Evolutionary conservation across 768 basidiomycete genomes (phyloP).

Genomic region (Russula vinacea): DNA sequence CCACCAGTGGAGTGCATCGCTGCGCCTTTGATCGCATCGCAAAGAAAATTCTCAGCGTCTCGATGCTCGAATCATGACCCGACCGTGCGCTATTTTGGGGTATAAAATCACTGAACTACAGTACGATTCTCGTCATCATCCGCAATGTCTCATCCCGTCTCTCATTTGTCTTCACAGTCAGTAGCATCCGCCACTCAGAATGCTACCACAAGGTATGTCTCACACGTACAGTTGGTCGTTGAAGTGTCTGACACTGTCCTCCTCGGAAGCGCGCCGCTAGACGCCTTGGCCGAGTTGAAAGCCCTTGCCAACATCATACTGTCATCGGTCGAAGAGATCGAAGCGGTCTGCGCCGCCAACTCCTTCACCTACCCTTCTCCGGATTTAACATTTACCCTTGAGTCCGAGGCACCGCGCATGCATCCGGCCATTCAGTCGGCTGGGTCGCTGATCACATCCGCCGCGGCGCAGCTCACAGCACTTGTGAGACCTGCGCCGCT

Average conservation of each 20-base stretch:
- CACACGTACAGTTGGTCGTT: not conserved
- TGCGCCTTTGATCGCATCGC: too few species aligned
- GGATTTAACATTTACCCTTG: not conserved
- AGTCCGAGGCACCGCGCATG: slow-evolving; percentile 11
- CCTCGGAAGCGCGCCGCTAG: not conserved
- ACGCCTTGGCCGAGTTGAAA: slow-evolving; percentile 1
- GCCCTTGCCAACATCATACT: slow-evolving; percentile 15
- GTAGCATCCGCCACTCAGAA: not conserved
- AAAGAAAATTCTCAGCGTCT: too few species aligned
- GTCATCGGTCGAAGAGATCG: slow-evolving; percentile 13
- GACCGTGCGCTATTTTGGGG: too few species aligned
- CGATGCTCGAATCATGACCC: too few species aligned
- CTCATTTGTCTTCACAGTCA: too few species aligned
- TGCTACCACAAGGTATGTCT: not conserved
- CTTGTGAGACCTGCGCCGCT: slow-evolving; percentile 11
- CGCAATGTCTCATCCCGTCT: not conserved
- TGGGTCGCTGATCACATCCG: slow-evolving; percentile 14
- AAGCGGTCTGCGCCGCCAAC: not conserved
- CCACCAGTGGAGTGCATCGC: too few species aligned
- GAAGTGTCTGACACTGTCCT: not conserved
- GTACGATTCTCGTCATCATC: not conserved
- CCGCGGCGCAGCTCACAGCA: slow-evolving; percentile 12
- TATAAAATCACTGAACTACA: too few species aligned
- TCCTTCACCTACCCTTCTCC: slow-evolving; percentile 11
- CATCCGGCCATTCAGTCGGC: slow-evolving; percentile 10